Evolutionary conservation across 2,329 filamentous ascomycete genomes (phyloP).

Genomic region (Neobulgaria alba): DNA sequence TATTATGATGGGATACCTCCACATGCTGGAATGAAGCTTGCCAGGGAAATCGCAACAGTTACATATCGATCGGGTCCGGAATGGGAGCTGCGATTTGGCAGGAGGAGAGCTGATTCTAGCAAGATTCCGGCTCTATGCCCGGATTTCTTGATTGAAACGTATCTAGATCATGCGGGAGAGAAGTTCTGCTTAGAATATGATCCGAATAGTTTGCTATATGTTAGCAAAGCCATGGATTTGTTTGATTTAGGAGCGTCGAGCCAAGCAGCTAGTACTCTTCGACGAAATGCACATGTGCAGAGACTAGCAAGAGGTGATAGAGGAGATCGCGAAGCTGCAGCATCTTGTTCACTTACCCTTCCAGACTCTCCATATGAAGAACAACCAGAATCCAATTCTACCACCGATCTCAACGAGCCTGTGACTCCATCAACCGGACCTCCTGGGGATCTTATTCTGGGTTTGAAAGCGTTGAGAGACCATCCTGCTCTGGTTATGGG

Average conservation of each 20-base stretch:
- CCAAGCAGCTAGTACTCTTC: constrained; percentile 52
- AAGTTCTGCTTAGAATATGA: constrained; percentile 98
- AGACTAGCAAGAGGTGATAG: constrained; percentile 41
- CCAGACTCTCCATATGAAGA: constrained; percentile 83
- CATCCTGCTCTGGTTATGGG: constrained; percentile 85
- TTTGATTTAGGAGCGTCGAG: constrained; percentile 78
- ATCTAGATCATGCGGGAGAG: constrained; percentile 94
- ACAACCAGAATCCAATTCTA: constrained; percentile 45
- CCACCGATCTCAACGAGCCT: constrained; percentile 28
- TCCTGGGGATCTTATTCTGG: constrained; percentile 70
- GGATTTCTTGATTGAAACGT: constrained; percentile 96
- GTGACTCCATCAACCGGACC: constrained; percentile 42
- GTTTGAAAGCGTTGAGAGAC: constrained; percentile 61
- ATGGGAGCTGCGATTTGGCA: constrained; percentile 92
- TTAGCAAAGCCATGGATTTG: constrained; percentile 97
- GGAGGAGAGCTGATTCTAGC: constrained; percentile 73
- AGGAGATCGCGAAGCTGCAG: constrained; percentile 22
- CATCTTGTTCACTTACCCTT: constrained; percentile 69
- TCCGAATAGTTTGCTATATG: constrained; percentile 88
- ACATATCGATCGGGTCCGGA: constrained; percentile 95
- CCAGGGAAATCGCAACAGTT: constrained; percentile 92
- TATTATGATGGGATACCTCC: constrained; percentile 86
- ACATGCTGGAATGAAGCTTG: constrained; percentile 95
- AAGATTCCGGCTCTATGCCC: constrained; percentile 91
- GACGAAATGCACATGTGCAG: constrained; percentile 52